These are phyloP conservation scores for Pythium graminicola DNA, from an alignment of 352 stramenopile species.

Conservation along the genomic window DNA sequence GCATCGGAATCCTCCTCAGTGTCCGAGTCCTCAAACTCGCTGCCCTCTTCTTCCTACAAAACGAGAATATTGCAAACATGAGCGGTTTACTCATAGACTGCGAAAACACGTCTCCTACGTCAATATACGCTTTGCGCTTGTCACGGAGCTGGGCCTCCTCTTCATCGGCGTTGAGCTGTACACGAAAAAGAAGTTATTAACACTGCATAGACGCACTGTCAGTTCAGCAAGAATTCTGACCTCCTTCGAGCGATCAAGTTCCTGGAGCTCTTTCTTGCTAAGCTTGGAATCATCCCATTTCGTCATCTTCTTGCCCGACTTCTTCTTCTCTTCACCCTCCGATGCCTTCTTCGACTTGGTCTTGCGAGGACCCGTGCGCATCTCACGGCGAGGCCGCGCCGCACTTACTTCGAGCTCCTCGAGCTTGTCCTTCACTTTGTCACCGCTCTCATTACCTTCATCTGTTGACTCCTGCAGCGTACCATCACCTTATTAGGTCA, in stretches of 20 bases:
- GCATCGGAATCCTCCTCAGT: slow-evolving; percentile 61
- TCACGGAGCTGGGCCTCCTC: slow-evolving; percentile 63
- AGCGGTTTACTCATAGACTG: background rate
- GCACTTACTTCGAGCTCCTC: slow-evolving; percentile 45
- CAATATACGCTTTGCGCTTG: slow-evolving; percentile 78
- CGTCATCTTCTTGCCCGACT: slow-evolving; percentile 69
- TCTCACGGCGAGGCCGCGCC: slow-evolving; percentile 33
- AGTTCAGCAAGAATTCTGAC: too few relatives aligned
- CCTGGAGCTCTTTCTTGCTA: slow-evolving; percentile 74
- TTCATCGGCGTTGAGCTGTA: slow-evolving; percentile 55
- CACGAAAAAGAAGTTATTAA: background rate
- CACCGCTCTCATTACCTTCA: slow-evolving; percentile 55
- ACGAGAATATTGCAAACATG: background rate
- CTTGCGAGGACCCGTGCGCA: slow-evolving; percentile 67
- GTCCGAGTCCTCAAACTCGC: slow-evolving; percentile 56
- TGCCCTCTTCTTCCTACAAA: slow-evolving; percentile 47
- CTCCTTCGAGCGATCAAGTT: slow-evolving; percentile 61
- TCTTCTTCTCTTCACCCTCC: slow-evolving; percentile 46
- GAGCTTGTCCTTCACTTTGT: slow-evolving; percentile 47
- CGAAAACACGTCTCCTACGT: slow-evolving; percentile 29
- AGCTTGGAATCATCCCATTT: slow-evolving; percentile 84
- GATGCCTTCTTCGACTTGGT: slow-evolving; percentile 44
- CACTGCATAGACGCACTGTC: too few relatives aligned
- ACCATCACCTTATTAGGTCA: background rate
- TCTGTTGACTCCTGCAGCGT: slow-evolving; percentile 45